Base-by-base conservation (phyloP, 2,329 filamentous ascomycete species). In the Purpureocillium lavendulum region DNA sequence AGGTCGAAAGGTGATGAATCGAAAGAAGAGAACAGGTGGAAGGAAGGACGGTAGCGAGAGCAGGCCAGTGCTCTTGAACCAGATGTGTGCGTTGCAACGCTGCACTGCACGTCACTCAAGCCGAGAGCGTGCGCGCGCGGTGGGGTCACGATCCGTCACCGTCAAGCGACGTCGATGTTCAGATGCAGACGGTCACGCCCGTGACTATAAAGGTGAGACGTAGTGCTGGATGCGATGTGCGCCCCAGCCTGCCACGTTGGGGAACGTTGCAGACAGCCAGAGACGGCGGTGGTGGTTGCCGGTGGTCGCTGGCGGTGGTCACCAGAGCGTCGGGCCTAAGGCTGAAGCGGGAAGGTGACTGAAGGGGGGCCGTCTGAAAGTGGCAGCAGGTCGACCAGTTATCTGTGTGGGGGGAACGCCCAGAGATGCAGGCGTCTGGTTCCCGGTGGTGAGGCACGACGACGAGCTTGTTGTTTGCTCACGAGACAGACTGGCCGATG, bases 321-420 rank as follows among this genome's bases (percentile, higher is more conserved):
- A 26, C 21, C 21, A 26, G 21, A 26, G 21, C 21, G 21, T 26
- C 21, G 21, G 21, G 29, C 14, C 43, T 21, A 38, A 34, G 29
- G 38, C 45, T 40, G 10, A 41, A 45, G 40, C n/a, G 24, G 46
- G 46, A 45, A 49, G 46, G 46, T 47, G 43, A 32, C 36, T 28
- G 39, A 26, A 26, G 21, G 6, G 6, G 21, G 21, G 10, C 21
- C 6, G 21, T 5, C 21, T 21, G 14, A 18, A n/a, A 31, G 29
- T 29, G 10, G 33, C 39, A 34, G 37, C 24, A 21, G 29, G 17
- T 6, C 21, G 29, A 30, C 33, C 29, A 31, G 30, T 36, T 34
- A 33, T 24, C 16, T 12, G 16, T 14, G 24, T 18, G 28, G 35
- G 12, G 15, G 1, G 36, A 24, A 30, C 10, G 3, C 24, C 11